These are phyloP conservation scores for Yarrowia sp. DNA, from an alignment of 805 yeast genomes.

Conservation along the genomic window DNA sequence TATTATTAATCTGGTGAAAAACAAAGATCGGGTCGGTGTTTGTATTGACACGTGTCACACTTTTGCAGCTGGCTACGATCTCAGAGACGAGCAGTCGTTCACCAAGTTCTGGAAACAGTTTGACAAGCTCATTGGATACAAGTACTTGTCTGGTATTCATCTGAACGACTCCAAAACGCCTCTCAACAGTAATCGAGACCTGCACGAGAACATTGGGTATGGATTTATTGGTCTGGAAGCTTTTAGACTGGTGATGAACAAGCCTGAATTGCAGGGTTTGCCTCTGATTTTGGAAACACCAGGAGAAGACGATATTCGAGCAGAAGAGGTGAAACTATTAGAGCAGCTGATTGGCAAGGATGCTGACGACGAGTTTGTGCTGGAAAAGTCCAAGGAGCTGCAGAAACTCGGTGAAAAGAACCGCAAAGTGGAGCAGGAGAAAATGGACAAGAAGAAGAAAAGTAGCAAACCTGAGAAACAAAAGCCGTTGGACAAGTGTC, in stretches of 20 bases:
- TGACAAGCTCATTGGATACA: slow-evolving; percentile 74
- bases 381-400: slow-evolving; percentile 58
- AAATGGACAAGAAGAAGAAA: slow-evolving; percentile 64
- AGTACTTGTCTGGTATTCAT: slow-evolving; percentile 82
- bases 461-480: slow-evolving; percentile 43
- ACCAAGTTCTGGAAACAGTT: slow-evolving; percentile 75
- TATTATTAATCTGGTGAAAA: slow-evolving; percentile 79
- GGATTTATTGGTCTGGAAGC: slow-evolving; percentile 90
- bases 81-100: slow-evolving; percentile 65
- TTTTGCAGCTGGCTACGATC: slow-evolving; percentile 95
- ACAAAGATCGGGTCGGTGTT: slow-evolving; percentile 88
- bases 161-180: slow-evolving; percentile 96
- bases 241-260: slow-evolving; percentile 79
- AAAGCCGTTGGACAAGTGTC: slow-evolving; percentile 31
- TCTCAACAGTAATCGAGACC: slow-evolving; percentile 83
- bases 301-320: slow-evolving; percentile 58
- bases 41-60: slow-evolving; percentile 97
- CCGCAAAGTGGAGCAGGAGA: slow-evolving; percentile 70
- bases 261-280: slow-evolving; percentile 62
- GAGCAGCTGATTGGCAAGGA: slow-evolving; percentile 77
- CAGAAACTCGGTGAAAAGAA: slow-evolving; percentile 69
- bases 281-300: slow-evolving; percentile 94
- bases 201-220: slow-evolving; percentile 86
- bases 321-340: slow-evolving; percentile 76
- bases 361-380: slow-evolving; percentile 62